Evolutionary conservation across 106 monocot genomes (phyloP), one percentile per base, ranked within the genome.

Genomic region (Narthecium ossifragum): DNA sequence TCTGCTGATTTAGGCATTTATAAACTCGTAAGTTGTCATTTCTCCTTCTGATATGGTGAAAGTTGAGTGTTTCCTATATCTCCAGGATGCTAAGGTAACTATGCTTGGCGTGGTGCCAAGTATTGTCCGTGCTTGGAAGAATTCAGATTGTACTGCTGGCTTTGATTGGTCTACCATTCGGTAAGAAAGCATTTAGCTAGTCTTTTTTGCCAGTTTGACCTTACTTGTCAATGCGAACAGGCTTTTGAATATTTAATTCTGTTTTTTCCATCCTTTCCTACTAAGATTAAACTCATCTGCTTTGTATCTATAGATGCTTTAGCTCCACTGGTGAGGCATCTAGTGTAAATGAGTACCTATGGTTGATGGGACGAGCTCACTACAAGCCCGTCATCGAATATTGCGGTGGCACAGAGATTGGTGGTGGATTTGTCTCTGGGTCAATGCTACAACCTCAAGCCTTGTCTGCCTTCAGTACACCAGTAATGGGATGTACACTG

Each of bases 331-430:
- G 96, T 37, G 96, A 96, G 76, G 90, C 90, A 64, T 96, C 96
- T 26, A 90, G 61, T 73, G 70, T 86, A 17, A 83, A 90, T 63
- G 96, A 96, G 51, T 90, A 96, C 62, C 74, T 96, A 34, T 90
- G 90, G 96, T 64, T 90, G 37, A 96, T 90, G 96, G 90, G 96
- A 59, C 80, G 96, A 69, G 90, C 90, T 37, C 11, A 67, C 27
- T 96, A 90, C 76, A 90, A 81, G 75, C 96, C 96, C 43, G 71
- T 96, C 24, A 96, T 96, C 36, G 96, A 96, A 58, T 90, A 90
- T 32, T 96, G 96, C 72, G 90, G 96, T 62, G 96, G 96, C 20
- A 96, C 96, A 40, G 96, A 96, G 53, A 86, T 96, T 59, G 96
- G 90, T 18, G 96, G 96, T 63, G 90, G 67, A 52, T 96, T 96